Evolutionary conservation across 441 rosid species (phyloP).

Genomic region (Croton laevigatus): DNA sequence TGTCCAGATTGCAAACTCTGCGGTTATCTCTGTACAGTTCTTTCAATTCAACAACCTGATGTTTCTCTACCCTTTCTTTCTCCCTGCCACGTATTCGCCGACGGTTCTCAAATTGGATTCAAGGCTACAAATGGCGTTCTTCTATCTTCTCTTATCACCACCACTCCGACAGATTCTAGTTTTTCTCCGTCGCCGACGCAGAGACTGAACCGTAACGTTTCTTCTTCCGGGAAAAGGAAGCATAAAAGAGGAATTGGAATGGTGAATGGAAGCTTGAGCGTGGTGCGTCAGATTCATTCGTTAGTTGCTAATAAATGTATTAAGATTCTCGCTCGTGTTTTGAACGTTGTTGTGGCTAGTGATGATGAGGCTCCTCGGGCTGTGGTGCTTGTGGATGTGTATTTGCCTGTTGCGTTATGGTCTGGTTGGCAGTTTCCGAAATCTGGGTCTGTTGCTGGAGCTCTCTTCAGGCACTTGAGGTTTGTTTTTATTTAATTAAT

Average conservation of each 20-base stretch:
- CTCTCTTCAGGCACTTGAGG: constrained; percentile 79
- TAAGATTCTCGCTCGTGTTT: constrained; percentile 42
- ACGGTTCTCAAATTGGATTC: constrained; percentile 41
- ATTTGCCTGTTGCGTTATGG: constrained; percentile 61
- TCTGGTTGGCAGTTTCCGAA: constrained; percentile 84
- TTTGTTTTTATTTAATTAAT: not conserved
- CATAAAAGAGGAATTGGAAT: constrained; percentile 51
- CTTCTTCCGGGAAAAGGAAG: constrained; percentile 3
- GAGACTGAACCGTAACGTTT: not conserved
- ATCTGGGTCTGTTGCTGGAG: constrained; percentile 49
- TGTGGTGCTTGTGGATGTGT: constrained; percentile 71
- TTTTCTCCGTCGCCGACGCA: not conserved
- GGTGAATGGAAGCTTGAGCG: constrained; percentile 80
- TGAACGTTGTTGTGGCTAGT: constrained; percentile 29
- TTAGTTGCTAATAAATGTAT: constrained; percentile 56
- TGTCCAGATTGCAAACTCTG: constrained; percentile 56
- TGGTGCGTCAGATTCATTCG: constrained; percentile 59
- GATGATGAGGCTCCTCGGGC: constrained; percentile 44
- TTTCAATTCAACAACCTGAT: constrained; percentile 24
- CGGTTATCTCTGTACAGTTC: constrained; percentile 66
- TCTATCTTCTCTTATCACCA: constrained; percentile 32
- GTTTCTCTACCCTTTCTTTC: constrained; percentile 27
- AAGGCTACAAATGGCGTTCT: constrained; percentile 40
- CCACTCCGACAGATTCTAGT: not conserved
- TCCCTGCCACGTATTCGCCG: constrained; percentile 44